Evolutionary conservation across 352 stramenopile genomes (phyloP).

Genomic region (Phytophthora pseudosyringae): DNA sequence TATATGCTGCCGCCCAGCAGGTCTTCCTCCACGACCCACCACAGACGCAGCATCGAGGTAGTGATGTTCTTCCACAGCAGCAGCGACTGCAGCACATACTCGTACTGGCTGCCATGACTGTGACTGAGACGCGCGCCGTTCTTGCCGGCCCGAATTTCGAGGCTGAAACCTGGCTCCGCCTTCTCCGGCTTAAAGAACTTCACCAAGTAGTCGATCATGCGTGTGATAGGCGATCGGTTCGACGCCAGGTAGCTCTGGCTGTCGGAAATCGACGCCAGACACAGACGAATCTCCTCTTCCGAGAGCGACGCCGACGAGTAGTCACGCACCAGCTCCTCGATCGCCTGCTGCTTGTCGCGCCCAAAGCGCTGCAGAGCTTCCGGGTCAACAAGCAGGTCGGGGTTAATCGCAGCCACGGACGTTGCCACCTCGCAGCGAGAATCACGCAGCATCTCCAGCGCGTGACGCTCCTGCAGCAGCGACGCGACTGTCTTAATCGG

Average conservation of each 20-base stretch:
- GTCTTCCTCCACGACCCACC: conserved; percentile 72
- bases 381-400: conserved; percentile 16
- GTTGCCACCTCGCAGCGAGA: conserved; percentile 69
- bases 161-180: conserved; percentile 44
- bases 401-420: conserved; percentile 37
- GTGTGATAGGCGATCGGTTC: conserved; percentile 62
- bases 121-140: conserved; percentile 69
- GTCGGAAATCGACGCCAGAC: conserved; percentile 59
- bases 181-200: conserved; percentile 63
- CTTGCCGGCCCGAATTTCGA: conserved; percentile 67
- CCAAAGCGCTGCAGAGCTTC: conserved; percentile 33
- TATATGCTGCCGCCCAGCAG: conserved; percentile 61
- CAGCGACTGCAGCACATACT: conserved; percentile 74
- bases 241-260: conserved; percentile 66
- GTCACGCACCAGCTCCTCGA: conserved; percentile 48
- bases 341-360: conserved; percentile 41
- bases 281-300: conserved; percentile 58
- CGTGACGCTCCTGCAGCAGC: conserved; percentile 74
- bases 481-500: conserved; percentile 76
- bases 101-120: conserved; percentile 62
- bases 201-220: conserved; percentile 71
- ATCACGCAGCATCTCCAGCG: conserved; percentile 80
- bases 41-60: conserved; percentile 62
- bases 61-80: conserved; percentile 73
- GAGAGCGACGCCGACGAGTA: conserved; percentile 56